phyloP scores from a whole-genome alignment of 805 yeast genomes.

The Candida ovalis region DNA sequence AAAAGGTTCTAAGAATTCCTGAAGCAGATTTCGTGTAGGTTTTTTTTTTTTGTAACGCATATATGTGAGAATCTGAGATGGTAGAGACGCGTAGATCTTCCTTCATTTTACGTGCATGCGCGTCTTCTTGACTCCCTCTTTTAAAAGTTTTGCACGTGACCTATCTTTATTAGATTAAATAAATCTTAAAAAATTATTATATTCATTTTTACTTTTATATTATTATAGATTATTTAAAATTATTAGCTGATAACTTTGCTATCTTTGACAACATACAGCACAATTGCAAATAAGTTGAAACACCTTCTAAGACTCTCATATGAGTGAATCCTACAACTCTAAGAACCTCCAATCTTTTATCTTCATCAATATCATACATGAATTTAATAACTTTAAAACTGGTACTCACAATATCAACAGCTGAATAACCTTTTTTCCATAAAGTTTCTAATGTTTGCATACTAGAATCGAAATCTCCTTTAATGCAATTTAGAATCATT shows the following conservation, averaged over 20 bases:
- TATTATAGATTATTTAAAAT: not conserved
- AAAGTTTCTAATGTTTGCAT: conserved; percentile 59
- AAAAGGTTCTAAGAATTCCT: too few relatives aligned
- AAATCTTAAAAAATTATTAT: not conserved
- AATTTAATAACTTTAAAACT: conserved; percentile 85
- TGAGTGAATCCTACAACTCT: conserved; percentile 88
- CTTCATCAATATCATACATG: conserved; percentile 64
- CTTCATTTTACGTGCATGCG: too few relatives aligned
- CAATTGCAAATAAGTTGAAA: conserved; percentile 79
- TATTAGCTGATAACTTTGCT: conserved; percentile 23
- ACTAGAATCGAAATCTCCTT: conserved; percentile 54
- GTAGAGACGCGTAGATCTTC: too few relatives aligned
- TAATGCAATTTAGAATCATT: conserved; percentile 44
- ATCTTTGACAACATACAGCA: conserved; percentile 75
- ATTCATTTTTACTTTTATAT: not conserved
- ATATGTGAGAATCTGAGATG: too few relatives aligned
- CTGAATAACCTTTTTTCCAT: conserved; percentile 90
- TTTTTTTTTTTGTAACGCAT: too few relatives aligned
- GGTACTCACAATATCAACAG: conserved; percentile 88
- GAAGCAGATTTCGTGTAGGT: too few relatives aligned
- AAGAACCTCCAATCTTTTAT: conserved; percentile 67
- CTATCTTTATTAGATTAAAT: not conserved
- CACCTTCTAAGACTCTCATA: conserved; percentile 92
- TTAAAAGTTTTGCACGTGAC: too few relatives aligned
- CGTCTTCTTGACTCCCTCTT: too few relatives aligned